A percentile compares a stretch with the other conserved stretches of the same genome.
Evolutionary conservation across 2,329 filamentous ascomycete species (phyloP).

Genomic region (Alternaria triticimaculans): DNA sequence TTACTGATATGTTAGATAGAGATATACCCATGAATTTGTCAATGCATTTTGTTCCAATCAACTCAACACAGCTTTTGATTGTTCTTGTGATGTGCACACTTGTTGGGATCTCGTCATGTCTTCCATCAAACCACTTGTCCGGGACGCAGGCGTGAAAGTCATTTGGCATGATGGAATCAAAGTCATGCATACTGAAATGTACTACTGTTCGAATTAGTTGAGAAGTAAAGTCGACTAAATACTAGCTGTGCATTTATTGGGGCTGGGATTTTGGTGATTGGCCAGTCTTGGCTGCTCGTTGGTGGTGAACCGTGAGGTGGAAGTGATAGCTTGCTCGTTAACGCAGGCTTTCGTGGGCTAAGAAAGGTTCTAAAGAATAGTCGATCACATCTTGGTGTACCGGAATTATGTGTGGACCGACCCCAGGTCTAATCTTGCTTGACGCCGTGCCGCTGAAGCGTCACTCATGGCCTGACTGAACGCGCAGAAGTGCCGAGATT

Average conservation of each 20-base stretch:
- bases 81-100: not conserved
- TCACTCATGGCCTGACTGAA: not conserved
- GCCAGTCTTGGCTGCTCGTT: not conserved
- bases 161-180: not conserved
- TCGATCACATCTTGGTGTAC: not conserved
- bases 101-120: not conserved
- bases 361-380: not conserved
- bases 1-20: not conserved
- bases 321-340: not conserved
- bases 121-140: not conserved
- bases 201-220: not conserved
- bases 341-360: not conserved
- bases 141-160: not conserved
- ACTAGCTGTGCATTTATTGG: not conserved
- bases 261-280: not conserved
- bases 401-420: not conserved
- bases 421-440: not conserved
- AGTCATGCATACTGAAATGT: not conserved
- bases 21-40: conserved; percentile 3
- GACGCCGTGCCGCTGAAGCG: not conserved
- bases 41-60: not conserved
- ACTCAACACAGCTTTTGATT: not conserved
- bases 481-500: not conserved
- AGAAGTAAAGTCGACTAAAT: not conserved
- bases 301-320: not conserved